Evolutionary conservation across 2,329 filamentous ascomycete genomes (phyloP), one percentile per base, ranked within the genome.

Genomic region (Paraconiothyrium sp.): DNA sequence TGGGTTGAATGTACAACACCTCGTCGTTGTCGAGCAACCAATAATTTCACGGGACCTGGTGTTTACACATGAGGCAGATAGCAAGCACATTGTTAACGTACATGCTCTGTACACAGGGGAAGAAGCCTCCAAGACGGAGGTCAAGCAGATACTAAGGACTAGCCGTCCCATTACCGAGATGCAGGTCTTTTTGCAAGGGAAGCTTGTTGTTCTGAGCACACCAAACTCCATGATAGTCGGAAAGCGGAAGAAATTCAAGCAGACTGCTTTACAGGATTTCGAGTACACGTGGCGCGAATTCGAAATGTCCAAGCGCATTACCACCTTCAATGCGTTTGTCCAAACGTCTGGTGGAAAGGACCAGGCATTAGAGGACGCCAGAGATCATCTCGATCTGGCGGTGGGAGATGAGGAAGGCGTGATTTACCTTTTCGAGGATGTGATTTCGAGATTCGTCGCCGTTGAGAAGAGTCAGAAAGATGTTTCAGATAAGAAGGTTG

Each of bases 381-480:
- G 68, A 63, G 72, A 81, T 3, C 78, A 86, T 10, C 77, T 95
- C n/a, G 90, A 97, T 72, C 78, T 99, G 30, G 90, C 89, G 4
- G 80, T 97, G 57, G 95, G 95, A 56, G 89, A 92, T 65, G 86
- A 87, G 5, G 86, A 89, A 54, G 95, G 95, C 67, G 86, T 87
- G 27, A 91, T 98, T 47, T 88, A 92, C 71, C 80, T 94, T n/a
- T 97, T 97, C 76, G 88, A 90, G 63, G 91, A 97, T 77, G 81
- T 93, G 16, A 73, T 94, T 14, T 77, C 76, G 59, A 86, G 86
- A 64, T 81, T 92, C 41, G 72, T 79, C 61, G 76, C 74, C 4
- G 74, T 76, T 43, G 80, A 83, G 58, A 84, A 84, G 54, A 64
- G 49, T 20, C 75, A 72, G 34, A 77, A 78, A 55, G 67, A 66